Evolutionary conservation across 257 asterid genomes (phyloP).

Genomic region (Lithospermum erythrorhizon): DNA sequence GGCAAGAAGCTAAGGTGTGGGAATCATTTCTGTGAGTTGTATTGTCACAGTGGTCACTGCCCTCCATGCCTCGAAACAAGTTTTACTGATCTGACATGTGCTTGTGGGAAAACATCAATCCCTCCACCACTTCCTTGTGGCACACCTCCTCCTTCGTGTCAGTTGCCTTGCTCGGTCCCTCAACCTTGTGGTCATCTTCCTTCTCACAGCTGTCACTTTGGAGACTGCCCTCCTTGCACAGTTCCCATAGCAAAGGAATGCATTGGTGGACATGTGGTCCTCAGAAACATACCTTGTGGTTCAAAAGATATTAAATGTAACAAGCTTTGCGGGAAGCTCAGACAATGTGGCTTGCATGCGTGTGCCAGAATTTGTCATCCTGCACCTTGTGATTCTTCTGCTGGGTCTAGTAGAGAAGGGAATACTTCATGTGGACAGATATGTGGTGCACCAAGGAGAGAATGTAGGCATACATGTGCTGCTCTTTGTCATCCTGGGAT

Average conservation of each 20-base stretch:
- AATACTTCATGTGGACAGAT: conserved; percentile 80
- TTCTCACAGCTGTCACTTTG: conserved; percentile 95
- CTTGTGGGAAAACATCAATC: conserved; percentile 84
- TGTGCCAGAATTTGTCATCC: conserved; percentile 91
- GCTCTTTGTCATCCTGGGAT: conserved; percentile 77
- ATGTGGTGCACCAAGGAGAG: conserved; percentile 97
- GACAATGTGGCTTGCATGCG: conserved; percentile 95
- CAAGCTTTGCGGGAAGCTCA: conserved; percentile 83
- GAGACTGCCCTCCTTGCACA: conserved; percentile 91
- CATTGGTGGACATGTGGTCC: conserved; percentile 82
- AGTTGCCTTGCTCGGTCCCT: conserved; percentile 74
- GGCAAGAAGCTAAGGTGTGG: conserved; percentile 96
- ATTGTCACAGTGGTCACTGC: conserved; percentile 96
- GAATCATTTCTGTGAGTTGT: conserved; percentile 71
- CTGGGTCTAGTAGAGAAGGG: conserved; percentile 25
- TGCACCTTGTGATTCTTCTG: conserved; percentile 58
- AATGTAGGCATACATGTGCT: conserved; percentile 84
- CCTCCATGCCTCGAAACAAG: conserved; percentile 94
- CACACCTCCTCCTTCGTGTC: conserved; percentile 83
- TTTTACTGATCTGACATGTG: conserved; percentile 82
- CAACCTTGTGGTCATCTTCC: conserved; percentile 98
- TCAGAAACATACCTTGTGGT: conserved; percentile 86
- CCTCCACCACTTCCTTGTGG: conserved; percentile 99
- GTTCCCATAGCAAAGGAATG: conserved; percentile 85
- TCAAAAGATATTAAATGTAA: conserved; percentile 88